Percentiles rank a stretch among this genome's conserved stretches.
Evolutionary conservation across 768 basidiomycete species (phyloP).

Genomic region (Termitomyces sp.): DNA sequence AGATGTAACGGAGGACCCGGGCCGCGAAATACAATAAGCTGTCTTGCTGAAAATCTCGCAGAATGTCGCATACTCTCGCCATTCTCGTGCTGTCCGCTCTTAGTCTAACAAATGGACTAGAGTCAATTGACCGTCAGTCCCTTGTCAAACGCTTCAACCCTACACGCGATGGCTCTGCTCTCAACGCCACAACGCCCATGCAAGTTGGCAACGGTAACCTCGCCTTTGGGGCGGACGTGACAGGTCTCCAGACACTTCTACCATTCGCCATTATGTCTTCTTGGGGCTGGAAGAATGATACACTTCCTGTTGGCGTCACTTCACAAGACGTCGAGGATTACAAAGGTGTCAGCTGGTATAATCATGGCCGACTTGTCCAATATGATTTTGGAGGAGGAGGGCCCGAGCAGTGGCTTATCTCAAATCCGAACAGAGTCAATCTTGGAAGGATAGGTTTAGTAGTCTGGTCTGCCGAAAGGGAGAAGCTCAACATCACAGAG

Average conservation of each 20-base stretch:
- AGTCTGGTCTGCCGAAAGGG: constrained; percentile 26
- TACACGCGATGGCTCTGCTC: constrained; percentile 37
- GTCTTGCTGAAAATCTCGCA: no score
- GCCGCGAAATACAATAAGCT: no score
- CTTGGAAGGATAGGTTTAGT: constrained; percentile 44
- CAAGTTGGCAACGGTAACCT: constrained; percentile 61
- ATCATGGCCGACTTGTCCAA: constrained; percentile 42
- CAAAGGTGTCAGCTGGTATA: constrained; percentile 42
- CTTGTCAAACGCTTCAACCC: constrained; percentile 48
- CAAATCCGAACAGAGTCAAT: constrained; percentile 54
- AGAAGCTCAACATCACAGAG: constrained; percentile 27
- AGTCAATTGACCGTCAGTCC: constrained; percentile 33
- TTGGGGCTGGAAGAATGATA: constrained; percentile 61
- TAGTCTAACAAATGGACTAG: not conserved
- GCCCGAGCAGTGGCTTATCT: constrained; percentile 49
- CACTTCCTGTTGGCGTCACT: constrained; percentile 37
- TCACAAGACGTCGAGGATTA: constrained; percentile 39
- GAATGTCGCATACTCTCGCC: not conserved
- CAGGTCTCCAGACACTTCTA: constrained; percentile 51
- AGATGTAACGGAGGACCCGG: not conserved
- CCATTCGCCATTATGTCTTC: constrained; percentile 51
- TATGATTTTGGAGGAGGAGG: constrained; percentile 48
- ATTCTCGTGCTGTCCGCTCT: not conserved
- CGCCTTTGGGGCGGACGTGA: constrained; percentile 53
- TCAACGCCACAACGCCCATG: constrained; percentile 37